These are phyloP conservation scores for Melaleuca quinquenervia DNA, from an alignment of 345 rosid genomes.

Conservation along the genomic window DNA sequence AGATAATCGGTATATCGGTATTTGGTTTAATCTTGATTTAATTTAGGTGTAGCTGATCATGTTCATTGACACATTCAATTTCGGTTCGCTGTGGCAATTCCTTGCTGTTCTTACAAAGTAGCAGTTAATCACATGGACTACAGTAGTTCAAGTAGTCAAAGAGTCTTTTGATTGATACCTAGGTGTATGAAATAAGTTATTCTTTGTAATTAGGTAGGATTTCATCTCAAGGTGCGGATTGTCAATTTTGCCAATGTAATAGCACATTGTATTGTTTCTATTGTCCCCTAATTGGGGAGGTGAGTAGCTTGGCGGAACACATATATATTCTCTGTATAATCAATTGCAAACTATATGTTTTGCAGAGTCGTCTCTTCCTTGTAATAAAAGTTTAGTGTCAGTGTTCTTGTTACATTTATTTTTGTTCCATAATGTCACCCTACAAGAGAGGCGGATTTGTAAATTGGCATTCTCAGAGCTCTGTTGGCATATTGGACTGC, in stretches of 20 bases:
- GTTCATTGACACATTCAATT: not conserved
- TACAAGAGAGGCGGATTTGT: not conserved
- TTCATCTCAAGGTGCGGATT: not conserved
- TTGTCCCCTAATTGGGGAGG: not conserved
- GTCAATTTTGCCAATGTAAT: not conserved
- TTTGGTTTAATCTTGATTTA: not conserved
- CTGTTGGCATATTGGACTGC: not conserved
- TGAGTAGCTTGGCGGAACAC: not conserved
- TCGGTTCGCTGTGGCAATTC: not conserved
- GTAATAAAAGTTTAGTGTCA: not conserved
- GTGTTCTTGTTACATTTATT: not conserved
- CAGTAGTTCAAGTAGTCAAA: not conserved
- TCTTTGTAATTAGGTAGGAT: not conserved
- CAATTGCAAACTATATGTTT: not conserved
- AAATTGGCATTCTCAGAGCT: not conserved
- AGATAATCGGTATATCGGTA: not conserved
- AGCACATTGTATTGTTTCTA: not conserved
- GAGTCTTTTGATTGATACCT: not conserved
- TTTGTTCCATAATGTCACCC: not conserved
- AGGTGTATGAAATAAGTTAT: not conserved
- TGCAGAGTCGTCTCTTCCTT: not conserved
- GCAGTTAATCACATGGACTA: not conserved
- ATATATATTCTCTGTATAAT: not conserved
- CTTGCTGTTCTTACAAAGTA: not conserved
- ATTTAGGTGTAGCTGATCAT: not conserved